These are phyloP conservation scores for Clarireedia paspali DNA, from an alignment of 2,329 filamentous ascomycete genomes.

Conservation along the genomic window DNA sequence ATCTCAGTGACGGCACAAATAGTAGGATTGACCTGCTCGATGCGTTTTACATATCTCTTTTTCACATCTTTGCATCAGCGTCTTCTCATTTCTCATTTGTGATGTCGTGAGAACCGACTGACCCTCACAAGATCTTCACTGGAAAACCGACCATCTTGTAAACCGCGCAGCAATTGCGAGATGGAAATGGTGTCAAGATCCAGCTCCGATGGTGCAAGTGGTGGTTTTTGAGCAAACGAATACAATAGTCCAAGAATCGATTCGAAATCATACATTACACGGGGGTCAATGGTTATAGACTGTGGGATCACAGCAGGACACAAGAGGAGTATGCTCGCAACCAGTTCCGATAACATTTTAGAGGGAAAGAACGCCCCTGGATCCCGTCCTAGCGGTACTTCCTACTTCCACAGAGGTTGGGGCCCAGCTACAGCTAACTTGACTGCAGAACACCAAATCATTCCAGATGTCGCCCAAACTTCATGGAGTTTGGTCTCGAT, in stretches of 20 bases:
- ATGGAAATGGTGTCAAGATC: conserved; percentile 1
- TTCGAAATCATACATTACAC: background rate
- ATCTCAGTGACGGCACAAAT: conserved; percentile 12
- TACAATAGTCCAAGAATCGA: background rate
- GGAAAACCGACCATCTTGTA: background rate
- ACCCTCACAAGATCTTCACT: conserved; percentile 6
- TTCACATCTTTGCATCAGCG: background rate
- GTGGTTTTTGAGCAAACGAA: background rate
- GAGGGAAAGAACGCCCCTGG: too few species aligned
- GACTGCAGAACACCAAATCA: too few species aligned
- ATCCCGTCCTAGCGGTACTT: too few species aligned
- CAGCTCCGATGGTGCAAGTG: background rate
- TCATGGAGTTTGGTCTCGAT: too few species aligned
- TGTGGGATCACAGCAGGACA: too few species aligned
- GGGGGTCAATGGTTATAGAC: too few species aligned
- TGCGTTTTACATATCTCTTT: conserved; percentile 7
- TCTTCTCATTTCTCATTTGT: background rate
- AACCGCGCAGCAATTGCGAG: background rate
- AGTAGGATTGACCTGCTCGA: conserved; percentile 2
- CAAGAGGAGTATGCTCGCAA: too few species aligned
- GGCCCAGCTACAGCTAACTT: too few species aligned
- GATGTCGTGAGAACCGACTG: background rate
- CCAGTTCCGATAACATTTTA: too few species aligned
- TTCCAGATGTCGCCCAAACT: too few species aligned
- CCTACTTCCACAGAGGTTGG: too few species aligned